Evolutionary conservation across 73 alveolate genomes (phyloP), one percentile per base, ranked within the genome.

Genomic region (Tetrahymena elliotti): DNA sequence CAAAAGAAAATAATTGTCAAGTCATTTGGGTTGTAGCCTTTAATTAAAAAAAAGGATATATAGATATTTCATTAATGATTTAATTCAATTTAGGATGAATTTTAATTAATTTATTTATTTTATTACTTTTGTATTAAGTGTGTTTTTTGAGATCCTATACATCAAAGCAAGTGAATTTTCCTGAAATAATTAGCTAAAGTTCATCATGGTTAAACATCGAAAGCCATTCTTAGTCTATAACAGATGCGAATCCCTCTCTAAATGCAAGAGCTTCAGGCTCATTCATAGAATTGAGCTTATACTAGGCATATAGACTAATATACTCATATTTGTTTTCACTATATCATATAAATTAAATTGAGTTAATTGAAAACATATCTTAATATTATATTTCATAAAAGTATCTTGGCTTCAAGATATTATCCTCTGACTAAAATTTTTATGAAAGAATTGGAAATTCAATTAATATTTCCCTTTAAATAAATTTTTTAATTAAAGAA

Each of bases 31-130:
- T 94, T 35, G 92, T 96, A 98, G 39, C 99, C 99, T 84, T 98
- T 99, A 37, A 97, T 95, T 95, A 96, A 12, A 99, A 97, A 94
- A 96, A 95, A 94, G 96, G 95, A 96, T 95, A 95, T 97, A 97
- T 93, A 39, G 97, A 99, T 53, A 96, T 97, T n/a, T 97, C 96
- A 94, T 98, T 98, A 93, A 98, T 97, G n/a, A n/a, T n/a, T n/a
- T n/a, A n/a, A n/a, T n/a, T n/a, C n/a, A n/a, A n/a, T 18, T 34
- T 20, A 52, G 97, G 93, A 38, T 97, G 97, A 84, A 97, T 93
- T 39, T 99, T 99, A 68, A 68, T 31, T 22, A 68, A n/a, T 68
- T n/a, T 27, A 27, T 22, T 35, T 68, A 68, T 68, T 68, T 24
- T 24, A 68, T 68, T 68, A 68, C 88, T 31, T 10, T 94, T 33